Conservation (phyloP, 257 asterid genomes). For the Ehretia macrophylla region DNA sequence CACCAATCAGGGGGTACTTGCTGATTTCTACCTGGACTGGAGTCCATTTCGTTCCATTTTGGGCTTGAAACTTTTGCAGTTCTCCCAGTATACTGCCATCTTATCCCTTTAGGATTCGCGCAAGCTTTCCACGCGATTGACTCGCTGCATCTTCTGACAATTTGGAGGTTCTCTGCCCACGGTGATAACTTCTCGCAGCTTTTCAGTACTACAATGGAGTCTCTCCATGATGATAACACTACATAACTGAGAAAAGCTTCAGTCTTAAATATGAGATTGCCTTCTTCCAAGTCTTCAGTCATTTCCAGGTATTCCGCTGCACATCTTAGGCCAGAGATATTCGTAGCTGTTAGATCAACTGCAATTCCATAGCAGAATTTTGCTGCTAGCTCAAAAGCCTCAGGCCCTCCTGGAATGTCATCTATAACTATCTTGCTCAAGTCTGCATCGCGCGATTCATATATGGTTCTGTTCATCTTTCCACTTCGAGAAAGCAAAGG, state of each 20-base stretch:
- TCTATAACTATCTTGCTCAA: slow-evolving; percentile 44
- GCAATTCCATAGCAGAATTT: slow-evolving; percentile 93
- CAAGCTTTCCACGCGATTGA: slow-evolving; percentile 99
- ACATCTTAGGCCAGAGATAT: slow-evolving; percentile 86
- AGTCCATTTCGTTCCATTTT: slow-evolving; percentile 70
- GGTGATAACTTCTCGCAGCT: slow-evolving; percentile 81
- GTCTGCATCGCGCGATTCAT: slow-evolving; percentile 58
- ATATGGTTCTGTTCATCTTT: slow-evolving; percentile 68
- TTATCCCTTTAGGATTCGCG: slow-evolving; percentile 90
- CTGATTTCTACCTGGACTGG: slow-evolving; percentile 64
- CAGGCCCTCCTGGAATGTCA: slow-evolving; percentile 90
- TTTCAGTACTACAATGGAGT: slow-evolving; percentile 73
- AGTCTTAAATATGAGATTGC: slow-evolving; percentile 89
- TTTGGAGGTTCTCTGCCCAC: slow-evolving; percentile 95
- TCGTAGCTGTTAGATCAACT: slow-evolving; percentile 73
- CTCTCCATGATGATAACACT: slow-evolving; percentile 94
- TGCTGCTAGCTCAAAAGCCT: slow-evolving; percentile 85
- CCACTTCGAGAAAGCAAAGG: slow-evolving; percentile 93
- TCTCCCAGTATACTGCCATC: slow-evolving; percentile 88
- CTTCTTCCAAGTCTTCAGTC: slow-evolving; percentile 98
- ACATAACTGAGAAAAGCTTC: slow-evolving; percentile 97
- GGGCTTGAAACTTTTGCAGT: slow-evolving; percentile 69
- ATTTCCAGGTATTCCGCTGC: slow-evolving; percentile 91
- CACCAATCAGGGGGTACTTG: slow-evolving; percentile 95
- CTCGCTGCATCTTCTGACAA: slow-evolving; percentile 86